Evolutionary conservation across 306 rosid species (phyloP), one percentile per base, ranked within the genome.

Genomic region (Quillaja saponaria): DNA sequence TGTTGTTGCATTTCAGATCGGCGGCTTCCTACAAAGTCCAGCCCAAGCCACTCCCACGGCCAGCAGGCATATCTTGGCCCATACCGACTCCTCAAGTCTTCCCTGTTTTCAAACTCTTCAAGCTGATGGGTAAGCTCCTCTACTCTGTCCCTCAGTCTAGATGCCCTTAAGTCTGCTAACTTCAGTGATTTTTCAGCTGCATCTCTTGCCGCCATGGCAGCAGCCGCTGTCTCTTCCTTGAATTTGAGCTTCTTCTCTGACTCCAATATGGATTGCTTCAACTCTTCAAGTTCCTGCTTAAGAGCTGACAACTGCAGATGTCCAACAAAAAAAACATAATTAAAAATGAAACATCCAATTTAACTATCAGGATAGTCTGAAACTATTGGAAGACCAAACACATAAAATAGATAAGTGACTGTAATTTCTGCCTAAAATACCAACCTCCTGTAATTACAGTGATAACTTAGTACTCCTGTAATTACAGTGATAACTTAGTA

Each of bases 1-100:
- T 78, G 71, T 59, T 67, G 87, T 58, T 72, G 82, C 20, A 82
- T 63, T 17, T 83, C 91, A 3, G 87, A 48, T 47, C 55, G 87
- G 42, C 54, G 88, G 68, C 63, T 20, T 40, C 99, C 97, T 44
- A 89, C 99, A 13, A 70, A 85, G 78, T 94, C 97, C 65, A 89
- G 4, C 56, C 99, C 99, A 38, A 87, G 97, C 99, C 97, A 94
- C 60, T 94, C 90, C 99, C 99, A 94, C 13, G 97, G 99, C 99
- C 99, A 94, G 79, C 99, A 94, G 53, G 80, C 85, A 68, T 94
- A 94, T 80, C 97, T 90, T 51, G 88, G 90, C 59, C 86, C 74
- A 58, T 58, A 80, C 65, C 55, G 69, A 61, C 91, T 83, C 69
- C 76, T 69, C 0, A 72, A 76, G 63, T 87, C 96, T 81, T 87